Percentiles rank a stretch among this genome's conserved stretches.
Evolutionary conservation across 1,284 basidiomycete species (phyloP).

Genomic region (Kalmanozyma brasiliensis): DNA sequence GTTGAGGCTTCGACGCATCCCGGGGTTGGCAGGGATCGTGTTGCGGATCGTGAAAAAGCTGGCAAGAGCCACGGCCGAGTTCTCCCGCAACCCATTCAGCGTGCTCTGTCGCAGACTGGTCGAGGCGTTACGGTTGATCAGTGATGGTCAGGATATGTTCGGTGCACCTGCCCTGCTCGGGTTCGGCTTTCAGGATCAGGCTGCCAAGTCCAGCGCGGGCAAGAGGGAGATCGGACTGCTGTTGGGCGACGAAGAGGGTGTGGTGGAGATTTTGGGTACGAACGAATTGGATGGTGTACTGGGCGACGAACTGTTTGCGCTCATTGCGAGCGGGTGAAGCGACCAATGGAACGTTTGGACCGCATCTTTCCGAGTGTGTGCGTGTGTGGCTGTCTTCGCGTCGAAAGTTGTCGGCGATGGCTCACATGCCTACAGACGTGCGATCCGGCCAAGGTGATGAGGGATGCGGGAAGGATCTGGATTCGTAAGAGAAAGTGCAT

Average conservation of each 20-base stretch:
- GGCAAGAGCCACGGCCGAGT: conserved; percentile 71
- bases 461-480: no score
- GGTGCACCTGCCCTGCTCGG: conserved; percentile 71
- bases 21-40: conserved; percentile 69
- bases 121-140: conserved; percentile 85
- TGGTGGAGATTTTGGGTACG: conserved; percentile 42
- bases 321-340: conserved; percentile 29
- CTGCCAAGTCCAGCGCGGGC: conserved; percentile 4
- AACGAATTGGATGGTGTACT: conserved; percentile 38
- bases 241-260: conserved; percentile 40
- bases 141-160: conserved; percentile 80
- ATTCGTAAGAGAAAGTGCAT: no score
- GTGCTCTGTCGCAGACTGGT: conserved; percentile 80
- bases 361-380: neutral
- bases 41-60: conserved; percentile 70
- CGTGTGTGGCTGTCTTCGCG: neutral
- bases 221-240: conserved; percentile 43
- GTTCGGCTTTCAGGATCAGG: conserved; percentile 38
- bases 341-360: neutral
- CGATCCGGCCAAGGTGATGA: no score
- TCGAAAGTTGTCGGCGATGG: neutral
- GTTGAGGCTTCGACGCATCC: conserved; percentile 73
- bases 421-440: no score
- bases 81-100: conserved; percentile 73
- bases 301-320: conserved; percentile 36